These are phyloP conservation scores for Amphibolis antarctica DNA, from an alignment of 106 monocot species.

Conservation along the genomic window DNA sequence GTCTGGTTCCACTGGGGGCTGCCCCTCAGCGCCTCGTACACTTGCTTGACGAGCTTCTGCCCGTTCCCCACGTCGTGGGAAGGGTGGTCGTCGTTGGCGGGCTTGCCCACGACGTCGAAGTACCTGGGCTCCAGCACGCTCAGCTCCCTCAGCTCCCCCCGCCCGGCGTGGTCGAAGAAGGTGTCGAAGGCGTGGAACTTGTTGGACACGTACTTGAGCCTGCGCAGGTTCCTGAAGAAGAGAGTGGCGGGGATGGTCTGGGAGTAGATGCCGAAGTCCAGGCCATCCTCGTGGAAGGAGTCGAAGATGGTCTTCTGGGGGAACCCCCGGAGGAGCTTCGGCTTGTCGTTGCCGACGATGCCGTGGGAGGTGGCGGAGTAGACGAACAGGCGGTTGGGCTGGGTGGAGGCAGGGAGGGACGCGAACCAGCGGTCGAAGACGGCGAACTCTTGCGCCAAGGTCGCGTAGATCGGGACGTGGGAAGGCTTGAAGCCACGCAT, in stretches of 20 bases:
- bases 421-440: slow-evolving; percentile 85
- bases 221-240: slow-evolving; percentile 49
- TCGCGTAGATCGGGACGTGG: slow-evolving; percentile 37
- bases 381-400: slow-evolving; percentile 75
- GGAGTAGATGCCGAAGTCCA: slow-evolving; percentile 55
- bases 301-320: slow-evolving; percentile 87
- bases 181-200: slow-evolving; percentile 24
- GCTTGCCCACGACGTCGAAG: slow-evolving; percentile 28
- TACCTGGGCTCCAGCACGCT: slow-evolving; percentile 73
- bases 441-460: slow-evolving; percentile 46
- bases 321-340: slow-evolving; percentile 39
- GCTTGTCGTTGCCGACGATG: slow-evolving; percentile 29
- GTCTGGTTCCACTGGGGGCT: slow-evolving; percentile 75
- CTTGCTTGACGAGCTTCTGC: slow-evolving; percentile 67
- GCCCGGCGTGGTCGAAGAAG: slow-evolving; percentile 39
- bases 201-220: slow-evolving; percentile 16
- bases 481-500: slow-evolving; percentile 61
- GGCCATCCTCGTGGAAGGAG: slow-evolving; percentile 38
- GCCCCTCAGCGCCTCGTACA: slow-evolving; percentile 54
- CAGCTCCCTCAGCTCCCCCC: slow-evolving; percentile 37
- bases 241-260: slow-evolving; percentile 52
- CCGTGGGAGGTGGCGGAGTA: slow-evolving; percentile 82
- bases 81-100: slow-evolving; percentile 73
- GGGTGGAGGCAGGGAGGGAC: slow-evolving; percentile 66
- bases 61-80: slow-evolving; percentile 73